Evolutionary conservation across 2,329 filamentous ascomycete species (phyloP).

Genomic region (Pseudocercospora musae): DNA sequence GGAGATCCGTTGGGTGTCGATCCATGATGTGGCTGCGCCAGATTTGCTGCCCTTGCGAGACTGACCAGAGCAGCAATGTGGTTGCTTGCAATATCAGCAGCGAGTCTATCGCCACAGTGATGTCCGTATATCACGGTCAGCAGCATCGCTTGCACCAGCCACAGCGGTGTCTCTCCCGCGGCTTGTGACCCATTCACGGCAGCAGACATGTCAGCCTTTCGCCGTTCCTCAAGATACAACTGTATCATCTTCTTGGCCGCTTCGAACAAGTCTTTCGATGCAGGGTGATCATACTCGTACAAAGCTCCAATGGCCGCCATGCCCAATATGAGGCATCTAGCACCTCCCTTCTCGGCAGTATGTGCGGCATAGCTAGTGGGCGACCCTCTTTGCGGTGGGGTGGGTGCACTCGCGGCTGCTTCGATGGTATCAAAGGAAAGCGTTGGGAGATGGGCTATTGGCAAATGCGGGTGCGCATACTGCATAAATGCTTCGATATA

Average conservation of each 20-base stretch:
- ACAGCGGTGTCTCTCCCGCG: constrained; percentile 66
- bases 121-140: constrained; percentile 94
- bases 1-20: constrained; percentile 12
- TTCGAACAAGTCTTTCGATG: constrained; percentile 83
- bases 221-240: constrained; percentile 83
- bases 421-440: constrained; percentile 81
- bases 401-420: constrained; percentile 55
- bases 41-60: constrained; percentile 81
- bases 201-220: constrained; percentile 74
- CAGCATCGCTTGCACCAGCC: constrained; percentile 95
- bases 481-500: constrained; percentile 87
- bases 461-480: constrained; percentile 90
- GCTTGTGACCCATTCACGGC: constrained; percentile 48
- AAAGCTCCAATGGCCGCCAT: constrained; percentile 85
- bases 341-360: constrained; percentile 65
- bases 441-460: constrained; percentile 90
- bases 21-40: constrained; percentile 53
- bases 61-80: constrained; percentile 90
- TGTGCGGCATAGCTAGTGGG: constrained; percentile 52
- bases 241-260: constrained; percentile 95
- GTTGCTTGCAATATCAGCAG: constrained; percentile 86
- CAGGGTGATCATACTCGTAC: constrained; percentile 77
- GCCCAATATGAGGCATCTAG: constrained; percentile 79
- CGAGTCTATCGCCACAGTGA: constrained; percentile 86
- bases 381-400: constrained; percentile 31